Conservation (phyloP, 345 rosid genomes). For the Melastoma malabathricum region DNA sequence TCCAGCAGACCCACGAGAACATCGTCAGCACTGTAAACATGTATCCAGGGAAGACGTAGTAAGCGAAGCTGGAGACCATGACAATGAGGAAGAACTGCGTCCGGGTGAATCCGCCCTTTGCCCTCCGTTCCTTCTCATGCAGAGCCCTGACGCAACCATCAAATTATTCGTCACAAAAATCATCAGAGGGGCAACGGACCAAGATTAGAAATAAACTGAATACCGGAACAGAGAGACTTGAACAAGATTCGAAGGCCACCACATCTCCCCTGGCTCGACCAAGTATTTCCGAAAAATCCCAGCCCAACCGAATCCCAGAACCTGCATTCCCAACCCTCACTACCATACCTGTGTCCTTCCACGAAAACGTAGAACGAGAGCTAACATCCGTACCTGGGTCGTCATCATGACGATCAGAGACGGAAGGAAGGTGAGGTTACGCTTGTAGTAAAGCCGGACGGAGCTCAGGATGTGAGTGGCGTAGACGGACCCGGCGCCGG, state of each 20-base stretch:
- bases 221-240: conserved; percentile 77
- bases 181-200: too few species aligned
- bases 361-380: neutral
- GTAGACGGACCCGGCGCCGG: conserved; percentile 67
- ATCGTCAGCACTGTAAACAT: conserved; percentile 36
- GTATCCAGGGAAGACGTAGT: conserved; percentile 54
- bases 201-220: too few species aligned
- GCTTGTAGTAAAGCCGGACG: conserved; percentile 50
- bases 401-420: conserved; percentile 57
- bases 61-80: conserved; percentile 47
- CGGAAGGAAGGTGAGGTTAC: conserved; percentile 39
- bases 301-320: conserved; percentile 84
- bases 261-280: conserved; percentile 81
- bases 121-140: conserved; percentile 44
- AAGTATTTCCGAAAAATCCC: conserved; percentile 58
- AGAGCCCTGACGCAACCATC: conserved; percentile 35
- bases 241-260: conserved; percentile 78
- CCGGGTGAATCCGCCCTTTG: conserved; percentile 30
- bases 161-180: neutral
- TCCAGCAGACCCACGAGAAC: conserved; percentile 78
- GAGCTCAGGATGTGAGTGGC: conserved; percentile 65
- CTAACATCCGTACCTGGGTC: conserved; percentile 70
- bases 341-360: too few species aligned
- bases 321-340: too few species aligned
- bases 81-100: conserved; percentile 55